A percentile compares a stretch with the other conserved stretches of the same genome.
Conservation (phyloP, 1,284 basidiomycete genomes). For the Neotropicomus parvogracilis region DNA sequence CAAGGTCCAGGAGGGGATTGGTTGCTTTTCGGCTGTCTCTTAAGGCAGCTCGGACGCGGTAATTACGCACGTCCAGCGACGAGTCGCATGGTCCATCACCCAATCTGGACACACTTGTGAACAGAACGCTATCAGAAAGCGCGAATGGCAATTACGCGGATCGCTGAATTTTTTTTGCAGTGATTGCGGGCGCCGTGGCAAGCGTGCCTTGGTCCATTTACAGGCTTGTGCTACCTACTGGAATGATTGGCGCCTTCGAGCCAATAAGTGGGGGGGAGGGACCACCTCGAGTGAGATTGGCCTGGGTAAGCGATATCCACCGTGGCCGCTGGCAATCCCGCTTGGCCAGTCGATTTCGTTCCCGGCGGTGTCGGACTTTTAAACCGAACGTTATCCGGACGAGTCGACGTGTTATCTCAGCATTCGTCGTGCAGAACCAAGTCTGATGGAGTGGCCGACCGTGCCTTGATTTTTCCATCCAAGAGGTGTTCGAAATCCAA, state of each 20-base stretch:
- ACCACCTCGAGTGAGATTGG: constrained; percentile 16
- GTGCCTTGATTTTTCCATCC: constrained; percentile 16
- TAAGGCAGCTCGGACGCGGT: not conserved
- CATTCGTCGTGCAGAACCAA: not conserved
- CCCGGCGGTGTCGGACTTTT: constrained; percentile 15
- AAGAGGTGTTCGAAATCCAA: constrained; percentile 27
- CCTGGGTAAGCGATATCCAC: constrained; percentile 9
- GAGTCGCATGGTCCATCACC: constrained; percentile 1
- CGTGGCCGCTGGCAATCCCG: constrained; percentile 8
- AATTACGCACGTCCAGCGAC: not conserved
- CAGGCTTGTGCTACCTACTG: not conserved
- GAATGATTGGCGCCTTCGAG: not conserved
- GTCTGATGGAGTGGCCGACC: constrained; percentile 20
- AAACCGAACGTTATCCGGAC: too few species aligned
- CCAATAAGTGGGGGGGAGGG: too few species aligned
- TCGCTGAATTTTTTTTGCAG: not conserved
- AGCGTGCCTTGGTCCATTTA: not conserved
- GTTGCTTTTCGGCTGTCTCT: not conserved
- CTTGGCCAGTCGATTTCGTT: constrained; percentile 20
- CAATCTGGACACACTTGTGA: not conserved
- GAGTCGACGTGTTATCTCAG: not conserved
- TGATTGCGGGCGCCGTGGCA: not conserved
- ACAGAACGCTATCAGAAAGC: not conserved
- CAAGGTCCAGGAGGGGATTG: not conserved
- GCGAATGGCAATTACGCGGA: not conserved